Evolutionary conservation across 1,284 basidiomycete species (phyloP), one percentile per base, ranked within the genome.

Genomic region (Rhodotorula sp.): DNA sequence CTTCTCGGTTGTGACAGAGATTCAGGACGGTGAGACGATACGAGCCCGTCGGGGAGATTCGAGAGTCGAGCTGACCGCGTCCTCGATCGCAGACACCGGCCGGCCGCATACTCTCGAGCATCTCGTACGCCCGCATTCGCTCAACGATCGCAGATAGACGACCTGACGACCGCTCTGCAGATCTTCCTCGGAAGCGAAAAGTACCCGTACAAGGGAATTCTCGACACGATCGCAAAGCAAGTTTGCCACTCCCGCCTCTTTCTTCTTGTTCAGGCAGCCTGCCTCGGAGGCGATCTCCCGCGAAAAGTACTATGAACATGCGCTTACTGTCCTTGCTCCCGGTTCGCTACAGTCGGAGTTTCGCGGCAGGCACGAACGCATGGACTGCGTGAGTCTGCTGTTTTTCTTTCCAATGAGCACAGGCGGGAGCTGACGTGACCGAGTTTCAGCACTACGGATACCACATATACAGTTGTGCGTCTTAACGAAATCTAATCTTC

Each of bases 221-320:
- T 99, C 67, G 97, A 99, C 83, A 90, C 92, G 74, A 86, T 99
- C n/a, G 97, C 97, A 15, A 99, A 93, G 16, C 98, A 96, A 94
- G 57, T 15, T 43, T 8, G 0, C 12, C 7, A 21, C 29, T 12
- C 23, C 39, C 31, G 23, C 49, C 15, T 26, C n/a, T 8, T 18
- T 90, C 92, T 62, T 79, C 80, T 7, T 1, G 34, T 10, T 39
- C 34, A 10, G 34, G 34, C 34, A 29, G 21, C 2, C 10, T 26
- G 26, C n/a, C n/a, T 29, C n/a, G 52, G 23, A 29, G 10, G n/a
- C 51, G 51, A 20, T 21, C 51, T 52, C n/a, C 23, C 51, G 21
- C n/a, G 6, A 4, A 6, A 21, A 6, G 23, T n/a, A 23, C 23
- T 23, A 20, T 23, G 23, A 10, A 52, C 51, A 16, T 5, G 20